Conservation (phyloP, 495 filamentous ascomycete genomes). For the Trichoderma erinaceum region DNA sequence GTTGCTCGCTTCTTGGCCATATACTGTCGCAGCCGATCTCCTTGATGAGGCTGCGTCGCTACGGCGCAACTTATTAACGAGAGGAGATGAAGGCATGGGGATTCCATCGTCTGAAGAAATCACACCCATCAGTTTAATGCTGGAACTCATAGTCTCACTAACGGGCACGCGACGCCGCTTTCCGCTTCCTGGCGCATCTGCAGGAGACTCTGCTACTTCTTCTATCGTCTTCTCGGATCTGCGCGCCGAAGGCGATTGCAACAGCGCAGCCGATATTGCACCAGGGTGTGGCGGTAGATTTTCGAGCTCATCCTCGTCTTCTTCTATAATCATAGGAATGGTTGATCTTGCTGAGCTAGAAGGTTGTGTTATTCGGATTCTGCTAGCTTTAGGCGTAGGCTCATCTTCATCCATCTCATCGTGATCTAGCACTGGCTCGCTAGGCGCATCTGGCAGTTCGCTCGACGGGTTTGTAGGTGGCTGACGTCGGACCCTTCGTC, state of each 20-base stretch:
- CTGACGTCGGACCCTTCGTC: background rate
- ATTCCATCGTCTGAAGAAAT: slow-evolving; percentile 24
- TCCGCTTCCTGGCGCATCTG: slow-evolving; percentile 41
- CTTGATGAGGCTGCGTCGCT: slow-evolving; percentile 20
- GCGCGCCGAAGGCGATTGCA: slow-evolving; percentile 8
- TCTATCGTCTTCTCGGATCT: slow-evolving; percentile 19
- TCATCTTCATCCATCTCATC: background rate
- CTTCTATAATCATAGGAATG: background rate
- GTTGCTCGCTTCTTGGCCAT: slow-evolving; percentile 14
- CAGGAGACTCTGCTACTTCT: slow-evolving; percentile 45
- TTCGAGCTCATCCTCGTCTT: slow-evolving; percentile 10
- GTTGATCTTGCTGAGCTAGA: background rate
- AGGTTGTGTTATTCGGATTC: background rate
- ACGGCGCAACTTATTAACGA: slow-evolving; percentile 31
- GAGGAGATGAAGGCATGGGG: slow-evolving; percentile 33
- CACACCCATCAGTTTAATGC: slow-evolving; percentile 31
- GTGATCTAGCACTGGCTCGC: too few species aligned
- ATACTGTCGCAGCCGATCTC: slow-evolving; percentile 1
- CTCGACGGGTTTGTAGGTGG: background rate
- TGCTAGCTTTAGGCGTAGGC: background rate
- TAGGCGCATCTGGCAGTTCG: background rate
- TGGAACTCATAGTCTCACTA: slow-evolving; percentile 24
- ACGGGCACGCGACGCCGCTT: slow-evolving; percentile 29
- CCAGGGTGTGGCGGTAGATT: slow-evolving; percentile 7
- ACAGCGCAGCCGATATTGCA: background rate